Evolutionary conservation across 495 filamentous ascomycete species (phyloP), one percentile per base, ranked within the genome.

Genomic region (Tetracladium setigerum): DNA sequence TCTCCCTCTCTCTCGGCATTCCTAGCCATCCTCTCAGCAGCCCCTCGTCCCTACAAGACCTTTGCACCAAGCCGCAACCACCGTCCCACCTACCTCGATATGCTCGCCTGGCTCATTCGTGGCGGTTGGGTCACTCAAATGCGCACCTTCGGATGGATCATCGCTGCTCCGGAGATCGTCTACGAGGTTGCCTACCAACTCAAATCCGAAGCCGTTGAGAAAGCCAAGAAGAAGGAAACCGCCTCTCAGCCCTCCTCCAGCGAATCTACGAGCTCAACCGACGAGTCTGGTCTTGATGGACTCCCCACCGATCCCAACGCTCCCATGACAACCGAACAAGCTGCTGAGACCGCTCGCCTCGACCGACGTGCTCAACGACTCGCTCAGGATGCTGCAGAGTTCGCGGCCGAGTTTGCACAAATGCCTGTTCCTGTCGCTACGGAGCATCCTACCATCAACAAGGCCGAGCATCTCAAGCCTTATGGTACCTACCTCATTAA

Each of bases 61-160:
- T 81, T 92, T 53, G 89, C 89, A 38, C 94, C 92, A 6, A 87
- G 82, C 60, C 87, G 88, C 60, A 86, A 89, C 54, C 90, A 96
- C 63, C 86, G 91, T 30, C 76, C 80, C 22, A 78, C 81, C 2
- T 98, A 95, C 64, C 81, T 96, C 54, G 72, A 85, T 12, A 95
- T 97, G 58, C 69, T 98, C 5, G 89, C 86, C 11, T 98, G 90
- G 88, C 71, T 97, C 15, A 76, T 97, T 60, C 83, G 89, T 42
- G 84, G 86, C 45, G 88, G 89, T 19, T 95, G 91, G 84, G 91
- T 95, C 0, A 92, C 84, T 1, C 89, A 95, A 62, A 73, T 98
- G 1, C 81, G 90, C 45, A 86, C 86, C 12, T 97, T 91, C 57
- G 87, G 84, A 2, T 89, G 90, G 70, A 78, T 97, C 46, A 66